Conservation (phyloP, 164 flowering plant species). For the Liriodendron chinense region DNA sequence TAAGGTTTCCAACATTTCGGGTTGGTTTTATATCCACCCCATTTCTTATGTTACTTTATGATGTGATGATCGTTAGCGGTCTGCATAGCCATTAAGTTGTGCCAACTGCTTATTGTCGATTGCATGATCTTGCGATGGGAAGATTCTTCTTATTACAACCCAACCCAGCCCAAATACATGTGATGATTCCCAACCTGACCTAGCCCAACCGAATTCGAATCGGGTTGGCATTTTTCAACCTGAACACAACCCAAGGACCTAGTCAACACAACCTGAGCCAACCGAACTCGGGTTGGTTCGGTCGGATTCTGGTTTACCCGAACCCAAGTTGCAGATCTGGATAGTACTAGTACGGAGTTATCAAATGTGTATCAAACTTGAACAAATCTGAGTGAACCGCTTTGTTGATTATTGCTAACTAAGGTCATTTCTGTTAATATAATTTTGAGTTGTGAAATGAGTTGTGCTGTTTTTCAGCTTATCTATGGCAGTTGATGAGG, state of each 20-base stretch:
- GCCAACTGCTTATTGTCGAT: background rate
- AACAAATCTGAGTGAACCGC: background rate
- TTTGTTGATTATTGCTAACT: background rate
- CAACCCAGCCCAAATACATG: too few species aligned
- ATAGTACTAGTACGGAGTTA: too few species aligned
- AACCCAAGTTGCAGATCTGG: too few species aligned
- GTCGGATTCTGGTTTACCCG: too few species aligned
- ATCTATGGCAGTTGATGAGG: conserved; percentile 95
- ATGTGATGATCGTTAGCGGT: background rate
- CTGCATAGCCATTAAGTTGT: background rate
- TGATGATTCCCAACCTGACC: background rate
- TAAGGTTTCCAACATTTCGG: background rate
- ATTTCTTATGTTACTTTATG: background rate
- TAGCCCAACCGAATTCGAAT: background rate
- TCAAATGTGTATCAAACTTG: background rate
- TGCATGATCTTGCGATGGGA: too few species aligned
- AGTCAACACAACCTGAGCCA: too few species aligned
- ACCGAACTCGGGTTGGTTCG: too few species aligned
- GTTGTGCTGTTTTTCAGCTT: conserved; percentile 53
- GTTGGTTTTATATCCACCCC: background rate
- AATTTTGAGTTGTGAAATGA: too few species aligned
- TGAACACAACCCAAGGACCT: too few species aligned
- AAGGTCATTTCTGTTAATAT: background rate
- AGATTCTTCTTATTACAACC: too few species aligned
- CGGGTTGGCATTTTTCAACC: background rate